phyloP scores from a whole-genome alignment of 2,329 filamentous ascomycete species.

The Seiridium cupressi region DNA sequence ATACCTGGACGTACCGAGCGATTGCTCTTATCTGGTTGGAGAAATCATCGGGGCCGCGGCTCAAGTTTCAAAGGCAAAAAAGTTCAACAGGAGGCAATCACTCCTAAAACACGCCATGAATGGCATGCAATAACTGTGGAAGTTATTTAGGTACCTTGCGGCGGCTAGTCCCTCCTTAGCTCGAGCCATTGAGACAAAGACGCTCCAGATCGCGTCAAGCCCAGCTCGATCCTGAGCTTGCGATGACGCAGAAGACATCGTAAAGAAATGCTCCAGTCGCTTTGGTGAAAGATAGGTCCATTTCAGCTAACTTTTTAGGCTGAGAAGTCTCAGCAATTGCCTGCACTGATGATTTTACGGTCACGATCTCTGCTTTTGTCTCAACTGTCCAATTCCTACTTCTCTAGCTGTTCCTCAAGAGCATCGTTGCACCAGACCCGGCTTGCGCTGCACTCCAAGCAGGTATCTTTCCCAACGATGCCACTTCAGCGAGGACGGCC shows the following conservation, averaged over 20 bases:
- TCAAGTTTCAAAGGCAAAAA: too few relatives aligned
- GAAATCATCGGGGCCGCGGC: too few relatives aligned
- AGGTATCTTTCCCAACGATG: not conserved
- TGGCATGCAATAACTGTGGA: too few relatives aligned
- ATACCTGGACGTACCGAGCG: too few relatives aligned
- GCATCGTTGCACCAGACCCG: not conserved
- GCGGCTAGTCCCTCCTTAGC: not conserved
- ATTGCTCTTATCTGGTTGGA: too few relatives aligned
- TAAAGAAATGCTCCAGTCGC: conserved; percentile 9
- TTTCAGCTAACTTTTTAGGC: not conserved
- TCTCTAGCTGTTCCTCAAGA: not conserved
- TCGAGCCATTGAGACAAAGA: not conserved
- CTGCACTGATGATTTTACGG: not conserved
- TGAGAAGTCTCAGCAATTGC: not conserved
- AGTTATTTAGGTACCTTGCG: too few relatives aligned
- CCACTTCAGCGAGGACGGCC: not conserved
- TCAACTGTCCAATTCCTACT: not conserved
- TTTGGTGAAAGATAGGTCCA: conserved; percentile 13
- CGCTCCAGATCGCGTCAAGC: conserved; percentile 11
- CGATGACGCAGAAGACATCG: conserved; percentile 23
- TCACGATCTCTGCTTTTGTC: not conserved
- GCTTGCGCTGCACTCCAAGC: not conserved
- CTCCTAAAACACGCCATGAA: too few relatives aligned
- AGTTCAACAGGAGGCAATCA: too few relatives aligned
- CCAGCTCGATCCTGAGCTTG: conserved; percentile 14